Conservation (phyloP, 176 grass and related monocot species). For the Raddia guianensis region DNA sequence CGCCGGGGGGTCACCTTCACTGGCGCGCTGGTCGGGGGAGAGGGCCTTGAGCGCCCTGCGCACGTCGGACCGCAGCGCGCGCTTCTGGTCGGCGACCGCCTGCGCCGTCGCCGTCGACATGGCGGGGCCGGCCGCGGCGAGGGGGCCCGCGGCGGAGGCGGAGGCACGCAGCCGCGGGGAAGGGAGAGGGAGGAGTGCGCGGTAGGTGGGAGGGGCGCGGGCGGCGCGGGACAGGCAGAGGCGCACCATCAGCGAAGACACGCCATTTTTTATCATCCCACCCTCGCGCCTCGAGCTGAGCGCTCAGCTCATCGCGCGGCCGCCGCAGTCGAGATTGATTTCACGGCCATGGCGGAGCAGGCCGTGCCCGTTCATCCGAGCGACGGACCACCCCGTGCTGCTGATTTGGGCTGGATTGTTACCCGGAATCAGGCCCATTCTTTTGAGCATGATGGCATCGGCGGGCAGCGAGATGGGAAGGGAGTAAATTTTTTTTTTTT, state of each 20-base stretch:
- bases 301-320: neutral
- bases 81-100: slow-evolving; percentile 62
- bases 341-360: neutral
- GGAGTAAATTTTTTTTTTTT: no score
- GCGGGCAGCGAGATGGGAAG: no score
- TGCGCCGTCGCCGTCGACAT: slow-evolving; percentile 50
- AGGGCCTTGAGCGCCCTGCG: slow-evolving; percentile 75
- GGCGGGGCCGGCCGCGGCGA: neutral
- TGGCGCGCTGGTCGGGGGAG: slow-evolving; percentile 61
- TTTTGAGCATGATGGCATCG: no score
- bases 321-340: neutral
- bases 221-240: slow-evolving; percentile 42
- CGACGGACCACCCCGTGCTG: neutral
- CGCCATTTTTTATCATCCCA: slow-evolving; percentile 58
- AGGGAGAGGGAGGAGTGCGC: neutral
- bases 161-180: slow-evolving; percentile 10
- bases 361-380: neutral
- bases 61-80: slow-evolving; percentile 66
- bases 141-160: slow-evolving; percentile 4
- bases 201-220: slow-evolving; percentile 39
- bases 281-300: neutral
- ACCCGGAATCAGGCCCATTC: neutral
- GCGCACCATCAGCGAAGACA: slow-evolving; percentile 49
- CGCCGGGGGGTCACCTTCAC: slow-evolving; percentile 57
- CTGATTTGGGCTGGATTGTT: neutral